Conservation (phyloP, 2,329 filamentous ascomycete species). For the Verticillium nonalfalfae region DNA sequence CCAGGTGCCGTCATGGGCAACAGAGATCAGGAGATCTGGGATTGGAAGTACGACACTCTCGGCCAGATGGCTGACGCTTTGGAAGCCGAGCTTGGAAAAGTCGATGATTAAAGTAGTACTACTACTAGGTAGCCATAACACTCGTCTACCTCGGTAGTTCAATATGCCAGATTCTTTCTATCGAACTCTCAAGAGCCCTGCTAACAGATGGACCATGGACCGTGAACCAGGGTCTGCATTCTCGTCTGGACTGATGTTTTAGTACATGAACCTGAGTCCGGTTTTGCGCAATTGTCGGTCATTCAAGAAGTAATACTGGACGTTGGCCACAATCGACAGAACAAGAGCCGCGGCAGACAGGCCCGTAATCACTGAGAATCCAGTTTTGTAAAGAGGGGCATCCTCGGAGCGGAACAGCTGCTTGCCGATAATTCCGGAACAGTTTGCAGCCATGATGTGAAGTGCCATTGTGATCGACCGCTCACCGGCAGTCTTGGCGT, state of each 20-base stretch:
- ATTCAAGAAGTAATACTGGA: conserved; percentile 10
- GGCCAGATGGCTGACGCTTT: conserved; percentile 55
- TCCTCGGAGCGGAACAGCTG: conserved; percentile 23
- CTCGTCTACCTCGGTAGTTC: no score
- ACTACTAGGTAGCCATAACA: no score
- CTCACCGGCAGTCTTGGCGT: conserved; percentile 19
- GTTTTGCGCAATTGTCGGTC: background rate
- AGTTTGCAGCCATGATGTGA: conserved; percentile 24
- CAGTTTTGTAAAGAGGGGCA: conserved; percentile 19
- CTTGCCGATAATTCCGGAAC: conserved; percentile 20
- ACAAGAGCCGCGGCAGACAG: conserved; percentile 7
- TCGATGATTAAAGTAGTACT: background rate
- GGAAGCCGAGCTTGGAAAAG: conserved; percentile 24
- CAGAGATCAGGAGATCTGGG: conserved; percentile 32
- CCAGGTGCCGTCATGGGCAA: conserved; percentile 31
- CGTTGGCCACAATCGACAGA: conserved; percentile 8
- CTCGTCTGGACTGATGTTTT: background rate
- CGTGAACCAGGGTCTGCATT: no score
- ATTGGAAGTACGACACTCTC: conserved; percentile 53
- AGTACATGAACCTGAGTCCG: background rate
- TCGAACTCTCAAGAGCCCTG: no score
- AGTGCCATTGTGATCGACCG: conserved; percentile 24
- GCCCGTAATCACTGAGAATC: conserved; percentile 18
- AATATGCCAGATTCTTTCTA: no score
- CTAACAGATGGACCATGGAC: no score